Base-by-base conservation (phyloP, 1,284 basidiomycete species). In the Thelephora terrestris region DNA sequence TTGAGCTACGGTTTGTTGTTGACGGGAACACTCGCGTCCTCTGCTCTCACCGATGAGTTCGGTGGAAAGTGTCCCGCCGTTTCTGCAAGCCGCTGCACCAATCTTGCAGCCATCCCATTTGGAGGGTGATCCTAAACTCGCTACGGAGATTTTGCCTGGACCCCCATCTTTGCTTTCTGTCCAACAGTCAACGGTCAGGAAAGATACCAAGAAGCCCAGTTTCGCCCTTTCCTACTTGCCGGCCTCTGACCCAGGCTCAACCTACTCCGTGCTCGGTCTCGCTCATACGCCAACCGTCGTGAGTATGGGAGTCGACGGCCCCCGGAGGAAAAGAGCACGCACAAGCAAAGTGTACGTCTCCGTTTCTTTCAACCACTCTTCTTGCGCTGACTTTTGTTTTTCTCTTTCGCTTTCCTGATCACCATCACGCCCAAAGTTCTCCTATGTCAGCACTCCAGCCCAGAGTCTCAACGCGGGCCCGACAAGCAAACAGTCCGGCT, bases 71-170 rank as follows among this genome's bases (percentile, higher is more conserved):
- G 65, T 79, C 58, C 80, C 84, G 56, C 74, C 71, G 55, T 85
- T 78, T 65, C 67, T 83, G 71, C 67, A 78, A 60, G 75, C 79
- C 63, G 77, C 79, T 61, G 79, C 81, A 51, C 70, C 78, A 49
- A 75, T 83, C 54, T 67, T 76, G 57, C 86, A 85, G 59, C 85
- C 84, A 57, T 68, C 80, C 57, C 81, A 87, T 66, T 75, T 87
- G 50, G 85, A 86, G 63, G 84, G 85, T 55, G 82, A 88, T 70
- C 66, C 80, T 51, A 71, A 72, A 57, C 72, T 87, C 58, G 85
- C 86, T 53, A 89, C 85, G 52, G 85, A 89, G 73, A 84, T 89
- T 67, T 74, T 89, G 55, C 86, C 86, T 61, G 86, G 85, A 27
- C 85, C 85, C 53, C 85, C 85, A 50, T 74, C 83, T 55, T 63